Conservation (phyloP, 768 basidiomycete species). For the Suillus subalutaceus region DNA sequence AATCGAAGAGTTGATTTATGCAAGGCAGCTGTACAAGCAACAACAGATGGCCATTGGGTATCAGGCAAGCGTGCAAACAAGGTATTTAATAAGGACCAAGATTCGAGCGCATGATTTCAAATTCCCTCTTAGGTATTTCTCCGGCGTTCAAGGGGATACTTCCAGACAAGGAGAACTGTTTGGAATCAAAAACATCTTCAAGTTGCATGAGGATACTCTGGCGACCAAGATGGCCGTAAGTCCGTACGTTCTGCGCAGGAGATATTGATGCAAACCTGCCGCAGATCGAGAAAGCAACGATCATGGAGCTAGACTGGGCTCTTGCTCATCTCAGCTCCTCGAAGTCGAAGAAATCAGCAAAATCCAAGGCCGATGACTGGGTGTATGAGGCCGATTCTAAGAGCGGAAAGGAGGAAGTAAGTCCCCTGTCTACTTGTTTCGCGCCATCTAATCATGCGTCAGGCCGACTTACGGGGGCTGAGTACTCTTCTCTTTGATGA, state of each 20-base stretch:
- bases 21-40: constrained; percentile 90
- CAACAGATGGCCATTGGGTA: constrained; percentile 94
- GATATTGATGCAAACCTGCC: background rate
- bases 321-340: constrained; percentile 65
- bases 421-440: background rate
- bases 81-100: constrained; percentile 39
- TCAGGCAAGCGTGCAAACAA: constrained; percentile 79
- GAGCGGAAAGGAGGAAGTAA: constrained; percentile 42
- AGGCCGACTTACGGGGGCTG: constrained; percentile 63
- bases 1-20: constrained; percentile 86
- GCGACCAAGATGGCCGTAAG: constrained; percentile 76
- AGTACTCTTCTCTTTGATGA: constrained; percentile 74
- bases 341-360: constrained; percentile 37
- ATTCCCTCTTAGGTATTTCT: constrained; percentile 55
- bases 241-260: background rate
- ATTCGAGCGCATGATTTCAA: background rate
- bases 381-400: constrained; percentile 48
- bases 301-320: constrained; percentile 82
- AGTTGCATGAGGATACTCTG: constrained; percentile 66
- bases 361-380: constrained; percentile 42
- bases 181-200: constrained; percentile 85
- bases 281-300: constrained; percentile 78
- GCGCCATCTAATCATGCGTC: constrained; percentile 3
- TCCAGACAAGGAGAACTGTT: constrained; percentile 80
- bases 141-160: constrained; percentile 81